Evolutionary conservation across 192 early-diverging fungal genomes (phyloP), one percentile per base, ranked within the genome.

Genomic region (Chytriomyces confervae): DNA sequence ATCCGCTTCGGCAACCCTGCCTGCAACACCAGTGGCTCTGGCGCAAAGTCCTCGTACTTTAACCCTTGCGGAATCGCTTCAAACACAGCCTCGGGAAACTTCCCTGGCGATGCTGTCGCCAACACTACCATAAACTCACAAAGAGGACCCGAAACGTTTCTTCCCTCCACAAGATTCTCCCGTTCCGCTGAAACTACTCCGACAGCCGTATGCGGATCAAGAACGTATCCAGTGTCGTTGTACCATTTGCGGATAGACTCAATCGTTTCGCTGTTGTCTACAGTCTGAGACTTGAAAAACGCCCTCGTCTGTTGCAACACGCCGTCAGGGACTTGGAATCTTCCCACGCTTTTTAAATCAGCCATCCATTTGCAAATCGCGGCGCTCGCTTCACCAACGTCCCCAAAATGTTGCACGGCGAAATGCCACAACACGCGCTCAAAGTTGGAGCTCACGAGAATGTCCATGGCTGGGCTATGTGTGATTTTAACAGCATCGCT

Each of bases 151-250:
- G 82, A 72, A 10, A 62, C 50, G 62, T 75, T 66, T 18, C 51
- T 61, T 10, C 66, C 70, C 6, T 20, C 5, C 7, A n/a, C 45
- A 48, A 47, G 8, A 23, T 62, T 43, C 53, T 82, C 61, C 1
- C 77, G 62, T 68, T 97, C 94, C 7, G 95, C 94, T 9, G 95
- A 93, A 47, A 87, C 86, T 36, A 99, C 92, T 76, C 96, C 97
- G 62, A 99, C 95, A 6, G 97, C 96, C 1, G 96, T 99, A 74
- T 99, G 97, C 27, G 97, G 97, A 76, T 98, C 96, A 61, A 99
- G 86, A 48, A 97, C 80, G 62, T 99, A 98, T 0, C 95, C 92
- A 50, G 95, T 84, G 46, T 92, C 71, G 48, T 94, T 94, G 7
- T 7, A 84, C 62, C 64, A 51, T 24, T 61, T 36, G 43, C 29